Conservation (phyloP, 306 rosid genomes). For the Sechiopsis laciniata region DNA sequence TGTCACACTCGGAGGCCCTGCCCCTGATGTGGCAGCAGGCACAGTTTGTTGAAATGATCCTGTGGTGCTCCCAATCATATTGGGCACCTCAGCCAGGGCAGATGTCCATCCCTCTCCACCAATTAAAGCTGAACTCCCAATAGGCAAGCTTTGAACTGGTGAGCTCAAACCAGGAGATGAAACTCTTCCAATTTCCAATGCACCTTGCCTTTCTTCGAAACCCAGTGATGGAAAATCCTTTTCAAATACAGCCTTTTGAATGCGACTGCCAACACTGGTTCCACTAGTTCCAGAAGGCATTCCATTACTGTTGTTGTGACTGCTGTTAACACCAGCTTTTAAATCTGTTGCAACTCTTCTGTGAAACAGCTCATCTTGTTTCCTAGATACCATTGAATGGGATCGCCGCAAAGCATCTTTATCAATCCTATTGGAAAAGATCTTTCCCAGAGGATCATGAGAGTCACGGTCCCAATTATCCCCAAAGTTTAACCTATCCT, state of each 20-base stretch:
- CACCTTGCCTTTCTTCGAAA: constrained; percentile 69
- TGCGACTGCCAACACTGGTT: constrained; percentile 35
- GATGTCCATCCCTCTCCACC: constrained; percentile 97
- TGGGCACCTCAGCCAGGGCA: constrained; percentile 81
- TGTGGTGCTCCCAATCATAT: constrained; percentile 56
- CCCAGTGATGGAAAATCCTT: constrained; percentile 96
- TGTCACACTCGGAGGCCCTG: constrained; percentile 40
- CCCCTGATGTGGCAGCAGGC: constrained; percentile 35
- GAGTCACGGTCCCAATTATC: constrained; percentile 74
- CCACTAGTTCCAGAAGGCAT: constrained; percentile 45
- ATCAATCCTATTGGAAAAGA: constrained; percentile 57
- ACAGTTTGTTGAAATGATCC: constrained; percentile 61
- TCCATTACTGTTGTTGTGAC: constrained; percentile 47
- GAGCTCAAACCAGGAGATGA: constrained; percentile 77
- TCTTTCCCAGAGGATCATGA: constrained; percentile 59
- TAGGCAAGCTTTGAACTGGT: constrained; percentile 70
- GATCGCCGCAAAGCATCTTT: constrained; percentile 76
- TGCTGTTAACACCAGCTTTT: constrained; percentile 44
- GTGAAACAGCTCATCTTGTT: constrained; percentile 49
- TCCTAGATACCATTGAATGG: constrained; percentile 78
- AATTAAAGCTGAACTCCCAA: constrained; percentile 67
- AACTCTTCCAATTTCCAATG: constrained; percentile 67
- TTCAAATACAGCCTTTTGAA: constrained; percentile 76
- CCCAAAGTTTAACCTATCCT: constrained; percentile 44
- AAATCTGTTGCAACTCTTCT: constrained; percentile 46